phyloP scores from a whole-genome alignment of 2,329 filamentous ascomycete genomes.

The Bipolaris victoriae region DNA sequence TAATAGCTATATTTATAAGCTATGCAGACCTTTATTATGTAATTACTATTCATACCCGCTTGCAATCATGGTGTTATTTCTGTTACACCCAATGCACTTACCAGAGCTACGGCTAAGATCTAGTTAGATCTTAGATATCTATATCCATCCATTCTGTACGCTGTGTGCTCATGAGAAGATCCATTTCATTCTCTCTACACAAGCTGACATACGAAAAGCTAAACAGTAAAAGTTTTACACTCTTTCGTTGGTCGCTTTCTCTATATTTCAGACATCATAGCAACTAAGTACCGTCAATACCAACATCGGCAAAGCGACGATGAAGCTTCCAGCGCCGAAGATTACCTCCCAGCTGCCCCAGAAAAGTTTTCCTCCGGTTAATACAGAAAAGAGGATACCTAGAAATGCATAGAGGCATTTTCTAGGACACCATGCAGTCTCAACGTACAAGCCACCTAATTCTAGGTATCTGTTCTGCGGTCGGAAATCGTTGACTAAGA shows the following conservation, averaged over 20 bases:
- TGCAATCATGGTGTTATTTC: no score
- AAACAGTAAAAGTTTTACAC: no score
- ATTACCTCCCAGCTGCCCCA: conserved; percentile 14
- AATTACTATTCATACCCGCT: no score
- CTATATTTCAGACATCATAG: background rate
- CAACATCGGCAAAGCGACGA: conserved; percentile 11
- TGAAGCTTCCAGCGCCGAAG: conserved; percentile 16
- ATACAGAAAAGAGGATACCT: background rate
- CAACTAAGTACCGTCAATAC: background rate
- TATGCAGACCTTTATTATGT: no score
- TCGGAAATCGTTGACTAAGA: background rate
- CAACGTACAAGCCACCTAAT: background rate
- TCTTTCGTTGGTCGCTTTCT: background rate
- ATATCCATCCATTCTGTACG: no score
- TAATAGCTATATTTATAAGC: no score
- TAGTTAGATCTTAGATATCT: no score
- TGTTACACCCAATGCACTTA: no score
- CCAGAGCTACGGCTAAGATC: no score
- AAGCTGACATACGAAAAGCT: no score
- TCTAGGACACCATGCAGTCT: background rate
- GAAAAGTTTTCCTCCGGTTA: background rate
- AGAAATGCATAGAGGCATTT: background rate
- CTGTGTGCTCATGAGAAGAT: no score
- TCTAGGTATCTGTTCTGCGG: background rate
- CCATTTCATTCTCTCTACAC: no score